Base-by-base conservation (phyloP, 169 alveolate species). In the Plasmodium reichenowi region DNA sequence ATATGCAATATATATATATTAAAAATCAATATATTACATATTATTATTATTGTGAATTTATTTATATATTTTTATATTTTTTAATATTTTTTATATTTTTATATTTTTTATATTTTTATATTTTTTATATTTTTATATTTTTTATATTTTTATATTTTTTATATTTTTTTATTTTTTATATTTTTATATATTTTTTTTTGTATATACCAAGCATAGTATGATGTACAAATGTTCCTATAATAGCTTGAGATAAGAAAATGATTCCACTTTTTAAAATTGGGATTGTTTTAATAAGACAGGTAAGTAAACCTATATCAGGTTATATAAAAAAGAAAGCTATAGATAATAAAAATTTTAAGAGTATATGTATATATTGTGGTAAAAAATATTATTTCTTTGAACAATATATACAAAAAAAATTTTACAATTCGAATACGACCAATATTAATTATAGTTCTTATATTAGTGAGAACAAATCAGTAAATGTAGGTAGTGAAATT, bases 291-390 rank as follows among this genome's bases (percentile, higher is more conserved):
- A 64, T 94, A 32, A 89, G 94, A 74, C 96, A 94, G 93, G 72
- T 94, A n/a, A 92, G 95, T 62, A 94, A 94, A 80, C 96, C 96
- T 24, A 62, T 92, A 74, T 94, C 95, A 1, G 89, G 93, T 20
- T 94, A 93, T 72, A 88, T 94, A 29, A 94, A 94, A 88, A 92
- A 90, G 48, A 86, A 93, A 58, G 96, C 96, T 3, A 88, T 90
- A 47, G 86, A 75, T 15, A 94, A 86, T 74, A 94, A 92, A 63
- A 76, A 93, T 66, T 94, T 94, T 87, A 88, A 94, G 70, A 86
- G 88, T 26, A 60, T 94, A 47, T 94, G 96, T 59, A 91, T 94
- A 12, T 89, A 88, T 62, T 88, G 93, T 45, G 96, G 96, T 2
- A 94, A 94, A 59, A 88, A 88, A 45, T 85, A 94, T 70, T 94